These are phyloP conservation scores for Calonectria henricotiae DNA, from an alignment of 2,329 filamentous ascomycete genomes.

Conservation along the genomic window DNA sequence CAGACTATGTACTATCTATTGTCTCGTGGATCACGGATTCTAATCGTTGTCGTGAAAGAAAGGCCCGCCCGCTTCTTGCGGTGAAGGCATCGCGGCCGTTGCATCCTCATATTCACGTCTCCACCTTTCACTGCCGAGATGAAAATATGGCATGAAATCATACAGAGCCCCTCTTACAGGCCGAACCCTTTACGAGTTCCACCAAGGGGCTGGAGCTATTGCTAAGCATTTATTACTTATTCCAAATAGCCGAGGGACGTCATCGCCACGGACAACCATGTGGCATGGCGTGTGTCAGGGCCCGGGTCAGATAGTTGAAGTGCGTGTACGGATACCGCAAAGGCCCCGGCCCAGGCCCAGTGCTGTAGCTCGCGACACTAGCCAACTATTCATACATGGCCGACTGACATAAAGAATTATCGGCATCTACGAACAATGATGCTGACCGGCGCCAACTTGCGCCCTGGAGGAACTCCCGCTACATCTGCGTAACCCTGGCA, in stretches of 20 bases:
- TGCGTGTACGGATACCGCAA: slow-evolving; percentile 33
- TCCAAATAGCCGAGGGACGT: slow-evolving; percentile 31
- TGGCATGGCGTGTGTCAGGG: slow-evolving; percentile 44
- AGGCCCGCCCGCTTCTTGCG: neutral
- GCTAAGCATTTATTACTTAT: slow-evolving; percentile 30
- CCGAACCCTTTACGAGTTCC: slow-evolving; percentile 33
- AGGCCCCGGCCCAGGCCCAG: slow-evolving; percentile 32
- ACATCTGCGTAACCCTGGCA: neutral
- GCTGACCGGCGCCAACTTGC: slow-evolving; percentile 34
- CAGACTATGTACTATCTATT: slow-evolving; percentile 29
- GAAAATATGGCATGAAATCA: slow-evolving; percentile 18
- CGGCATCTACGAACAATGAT: neutral
- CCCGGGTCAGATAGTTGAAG: slow-evolving; percentile 38
- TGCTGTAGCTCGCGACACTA: slow-evolving; percentile 30
- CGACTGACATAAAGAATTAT: slow-evolving; percentile 1
- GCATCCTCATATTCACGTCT: slow-evolving; percentile 13
- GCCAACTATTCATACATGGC: slow-evolving; percentile 13
- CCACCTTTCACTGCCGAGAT: slow-evolving; percentile 24
- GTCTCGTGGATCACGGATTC: slow-evolving; percentile 17
- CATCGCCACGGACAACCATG: slow-evolving; percentile 42
- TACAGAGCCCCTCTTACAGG: slow-evolving; percentile 28
- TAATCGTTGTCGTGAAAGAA: slow-evolving; percentile 10
- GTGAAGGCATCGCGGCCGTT: neutral
- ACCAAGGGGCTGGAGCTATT: slow-evolving; percentile 37
- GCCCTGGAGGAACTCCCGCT: slow-evolving; percentile 15